Conservation (phyloP, 768 basidiomycete genomes). For the Hygrocybe coccinea region DNA sequence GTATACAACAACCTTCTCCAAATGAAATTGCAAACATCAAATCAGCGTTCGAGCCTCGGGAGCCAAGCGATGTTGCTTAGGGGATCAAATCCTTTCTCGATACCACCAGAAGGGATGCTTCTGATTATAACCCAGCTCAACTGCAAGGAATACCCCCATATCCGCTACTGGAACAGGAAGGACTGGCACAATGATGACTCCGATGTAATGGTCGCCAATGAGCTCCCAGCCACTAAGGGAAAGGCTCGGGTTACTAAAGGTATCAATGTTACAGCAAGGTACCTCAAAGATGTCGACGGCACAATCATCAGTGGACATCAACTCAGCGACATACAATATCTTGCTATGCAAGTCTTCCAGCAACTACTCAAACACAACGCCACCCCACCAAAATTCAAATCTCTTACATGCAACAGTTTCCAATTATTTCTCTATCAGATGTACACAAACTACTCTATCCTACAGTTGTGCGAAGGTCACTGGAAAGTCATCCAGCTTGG, state of each 20-base stretch:
- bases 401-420: background rate
- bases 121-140: too few species aligned
- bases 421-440: background rate
- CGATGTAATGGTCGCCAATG: background rate
- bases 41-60: too few species aligned
- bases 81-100: background rate
- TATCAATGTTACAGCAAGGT: background rate
- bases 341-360: background rate
- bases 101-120: background rate
- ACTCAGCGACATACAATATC: background rate
- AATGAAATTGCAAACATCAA: too few species aligned
- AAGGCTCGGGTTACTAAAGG: background rate
- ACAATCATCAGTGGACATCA: background rate
- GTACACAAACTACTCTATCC: conserved; percentile 11
- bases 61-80: too few species aligned
- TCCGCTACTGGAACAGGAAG: background rate
- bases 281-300: background rate
- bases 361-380: background rate
- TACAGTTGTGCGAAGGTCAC: conserved; percentile 16
- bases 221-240: background rate
- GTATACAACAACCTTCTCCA: too few species aligned
- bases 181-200: background rate
- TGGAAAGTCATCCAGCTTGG: conserved; percentile 18
- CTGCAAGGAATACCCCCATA: background rate
- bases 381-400: background rate